Conservation (phyloP, 345 rosid genomes). For the Carallia brachiata region DNA sequence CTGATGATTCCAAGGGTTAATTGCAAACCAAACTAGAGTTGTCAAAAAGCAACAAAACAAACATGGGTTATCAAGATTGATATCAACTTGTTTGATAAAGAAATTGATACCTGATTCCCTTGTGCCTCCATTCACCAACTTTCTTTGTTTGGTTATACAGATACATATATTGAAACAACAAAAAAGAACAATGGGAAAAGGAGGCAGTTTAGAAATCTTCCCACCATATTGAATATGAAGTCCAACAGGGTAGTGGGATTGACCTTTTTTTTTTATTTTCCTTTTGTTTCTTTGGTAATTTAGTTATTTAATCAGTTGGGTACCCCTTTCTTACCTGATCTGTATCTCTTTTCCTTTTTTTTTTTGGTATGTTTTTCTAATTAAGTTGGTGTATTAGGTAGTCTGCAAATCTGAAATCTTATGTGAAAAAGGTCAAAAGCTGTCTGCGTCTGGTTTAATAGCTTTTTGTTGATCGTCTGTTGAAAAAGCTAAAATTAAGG, state of each 20-base stretch:
- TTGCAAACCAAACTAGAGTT: background rate
- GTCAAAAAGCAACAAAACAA: conserved; percentile 19
- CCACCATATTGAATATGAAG: background rate
- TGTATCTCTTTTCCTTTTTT: background rate
- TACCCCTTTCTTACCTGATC: background rate
- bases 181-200: background rate
- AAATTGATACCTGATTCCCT: conserved; percentile 5
- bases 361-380: background rate
- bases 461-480: background rate
- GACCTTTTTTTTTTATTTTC: background rate
- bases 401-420: background rate
- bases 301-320: background rate
- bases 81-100: conserved; percentile 16
- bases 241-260: background rate
- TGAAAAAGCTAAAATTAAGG: conserved; percentile 10
- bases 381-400: background rate
- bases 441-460: background rate
- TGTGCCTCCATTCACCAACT: background rate
- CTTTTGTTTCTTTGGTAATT: background rate
- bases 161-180: background rate
- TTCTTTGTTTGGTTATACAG: conserved; percentile 6
- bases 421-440: background rate
- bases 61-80: conserved; percentile 6
- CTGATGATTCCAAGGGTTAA: background rate
- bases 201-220: background rate